A percentile compares a stretch with the other conserved stretches of the same genome.
Conservation (phyloP, 257 asterid species). For the Galeopsis tetrahit region DNA sequence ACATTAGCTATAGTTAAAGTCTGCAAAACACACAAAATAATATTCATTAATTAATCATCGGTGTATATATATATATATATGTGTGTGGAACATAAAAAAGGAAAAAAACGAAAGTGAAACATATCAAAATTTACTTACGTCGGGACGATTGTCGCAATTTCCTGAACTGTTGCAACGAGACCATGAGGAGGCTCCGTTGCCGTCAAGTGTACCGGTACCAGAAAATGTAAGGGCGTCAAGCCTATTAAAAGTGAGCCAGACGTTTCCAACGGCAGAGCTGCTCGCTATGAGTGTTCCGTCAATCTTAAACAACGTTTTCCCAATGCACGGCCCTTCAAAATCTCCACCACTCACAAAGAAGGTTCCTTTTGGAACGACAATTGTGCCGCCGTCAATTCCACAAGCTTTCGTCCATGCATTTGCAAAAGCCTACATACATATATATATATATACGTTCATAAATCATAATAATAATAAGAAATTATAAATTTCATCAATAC, state of each 20-base stretch:
- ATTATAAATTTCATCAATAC: too few relatives aligned
- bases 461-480: too few relatives aligned
- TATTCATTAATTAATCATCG: too few relatives aligned
- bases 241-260: slow-evolving; percentile 44
- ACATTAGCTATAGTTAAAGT: slow-evolving; percentile 41
- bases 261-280: slow-evolving; percentile 20
- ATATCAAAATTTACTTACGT: too few relatives aligned
- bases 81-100: too few relatives aligned
- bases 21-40: not conserved
- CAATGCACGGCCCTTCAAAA: too few relatives aligned
- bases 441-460: too few relatives aligned
- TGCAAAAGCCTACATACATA: too few relatives aligned
- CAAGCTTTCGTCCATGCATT: too few relatives aligned
- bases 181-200: slow-evolving; percentile 50
- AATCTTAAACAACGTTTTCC: too few relatives aligned
- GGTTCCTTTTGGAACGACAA: slow-evolving; percentile 48
- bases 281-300: slow-evolving; percentile 23
- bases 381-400: slow-evolving; percentile 33
- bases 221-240: slow-evolving; percentile 31
- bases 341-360: slow-evolving; percentile 32
- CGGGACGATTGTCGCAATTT: slow-evolving; percentile 28
- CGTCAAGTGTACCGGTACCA: slow-evolving; percentile 49
- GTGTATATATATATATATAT: too few relatives aligned
- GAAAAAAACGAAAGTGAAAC: too few relatives aligned
- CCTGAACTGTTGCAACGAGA: slow-evolving; percentile 16